Conservation (phyloP, 129 eudicot species). For the Apium graveolens region DNA sequence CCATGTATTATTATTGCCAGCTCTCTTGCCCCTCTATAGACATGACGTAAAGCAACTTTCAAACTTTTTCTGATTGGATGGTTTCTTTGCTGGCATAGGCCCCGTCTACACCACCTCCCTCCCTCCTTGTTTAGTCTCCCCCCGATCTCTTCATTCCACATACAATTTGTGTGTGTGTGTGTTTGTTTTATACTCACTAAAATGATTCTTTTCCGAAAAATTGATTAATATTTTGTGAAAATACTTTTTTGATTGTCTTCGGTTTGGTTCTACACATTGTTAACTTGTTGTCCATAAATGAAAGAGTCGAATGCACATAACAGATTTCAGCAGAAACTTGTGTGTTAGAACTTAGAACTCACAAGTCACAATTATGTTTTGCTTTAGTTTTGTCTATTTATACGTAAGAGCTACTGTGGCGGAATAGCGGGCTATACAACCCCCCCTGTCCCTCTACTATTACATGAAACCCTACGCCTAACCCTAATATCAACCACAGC, state of each 20-base stretch:
- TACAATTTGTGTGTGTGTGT: too few relatives aligned
- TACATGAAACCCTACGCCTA: background rate
- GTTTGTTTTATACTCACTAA: too few relatives aligned
- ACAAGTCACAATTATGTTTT: too few relatives aligned
- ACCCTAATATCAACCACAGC: background rate
- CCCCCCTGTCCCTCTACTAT: background rate
- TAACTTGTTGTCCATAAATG: too few relatives aligned
- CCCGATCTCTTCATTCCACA: too few relatives aligned
- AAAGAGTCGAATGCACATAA: too few relatives aligned
- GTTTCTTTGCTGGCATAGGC: constrained; percentile 1
- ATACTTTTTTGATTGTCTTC: too few relatives aligned
- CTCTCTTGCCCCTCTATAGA: background rate
- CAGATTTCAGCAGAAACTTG: too few relatives aligned
- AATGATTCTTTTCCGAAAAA: too few relatives aligned
- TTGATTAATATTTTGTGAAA: too few relatives aligned
- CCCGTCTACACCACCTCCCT: background rate
- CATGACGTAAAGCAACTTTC: constrained; percentile 1
- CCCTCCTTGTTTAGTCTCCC: background rate
- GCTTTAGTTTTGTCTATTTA: background rate
- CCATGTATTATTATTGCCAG: background rate
- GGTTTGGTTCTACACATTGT: too few relatives aligned
- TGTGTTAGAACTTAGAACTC: too few relatives aligned
- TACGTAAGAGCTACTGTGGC: background rate
- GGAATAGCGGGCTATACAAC: background rate
- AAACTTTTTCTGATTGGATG: background rate